phyloP scores from a whole-genome alignment of 1,284 basidiomycete genomes.

The Thecaphora thlaspeos region DNA sequence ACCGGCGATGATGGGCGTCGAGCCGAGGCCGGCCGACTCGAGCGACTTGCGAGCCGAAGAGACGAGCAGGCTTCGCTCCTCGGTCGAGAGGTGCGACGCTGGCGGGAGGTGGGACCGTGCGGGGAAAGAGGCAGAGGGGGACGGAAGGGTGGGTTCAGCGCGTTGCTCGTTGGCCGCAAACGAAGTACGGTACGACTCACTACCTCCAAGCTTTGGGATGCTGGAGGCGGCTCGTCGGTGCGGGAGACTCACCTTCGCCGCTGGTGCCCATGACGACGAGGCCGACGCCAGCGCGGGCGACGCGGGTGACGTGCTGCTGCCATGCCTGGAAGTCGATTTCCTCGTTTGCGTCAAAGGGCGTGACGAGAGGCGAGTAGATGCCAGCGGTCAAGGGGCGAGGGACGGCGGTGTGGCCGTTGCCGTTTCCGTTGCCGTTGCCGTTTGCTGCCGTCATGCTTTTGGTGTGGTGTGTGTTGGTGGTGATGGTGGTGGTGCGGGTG shows the following conservation, averaged over 20 bases:
- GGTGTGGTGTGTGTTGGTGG: conserved; percentile 6
- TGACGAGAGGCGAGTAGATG: conserved; percentile 79
- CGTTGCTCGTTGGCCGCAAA: too few relatives aligned
- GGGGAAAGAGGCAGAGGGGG: not conserved
- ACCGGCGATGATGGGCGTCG: conserved; percentile 74
- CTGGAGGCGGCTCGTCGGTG: too few relatives aligned
- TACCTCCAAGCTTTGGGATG: too few relatives aligned
- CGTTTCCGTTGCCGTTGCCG: conserved; percentile 2
- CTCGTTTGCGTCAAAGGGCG: conserved; percentile 77
- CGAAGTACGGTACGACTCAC: too few relatives aligned
- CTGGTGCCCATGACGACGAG: conserved; percentile 79
- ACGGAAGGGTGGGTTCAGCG: too few relatives aligned
- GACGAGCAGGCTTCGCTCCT: conserved; percentile 72
- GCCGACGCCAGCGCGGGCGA: conserved; percentile 71
- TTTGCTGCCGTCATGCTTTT: conserved; percentile 7
- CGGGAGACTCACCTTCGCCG: conserved; percentile 70
- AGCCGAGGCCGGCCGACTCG: conserved; percentile 66
- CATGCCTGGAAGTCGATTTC: conserved; percentile 77
- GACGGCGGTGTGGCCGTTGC: conserved; percentile 2
- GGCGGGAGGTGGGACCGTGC: not conserved
- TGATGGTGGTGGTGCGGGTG: not conserved
- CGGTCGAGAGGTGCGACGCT: conserved; percentile 74
- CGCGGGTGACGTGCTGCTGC: conserved; percentile 70
- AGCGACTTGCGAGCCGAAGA: conserved; percentile 70
- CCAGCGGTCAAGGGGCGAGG: conserved; percentile 62